Percentiles rank a stretch among this genome's conserved stretches.
Evolutionary conservation across 2,329 filamentous ascomycete genomes (phyloP).

Genomic region (Dactylella cylindrospora): DNA sequence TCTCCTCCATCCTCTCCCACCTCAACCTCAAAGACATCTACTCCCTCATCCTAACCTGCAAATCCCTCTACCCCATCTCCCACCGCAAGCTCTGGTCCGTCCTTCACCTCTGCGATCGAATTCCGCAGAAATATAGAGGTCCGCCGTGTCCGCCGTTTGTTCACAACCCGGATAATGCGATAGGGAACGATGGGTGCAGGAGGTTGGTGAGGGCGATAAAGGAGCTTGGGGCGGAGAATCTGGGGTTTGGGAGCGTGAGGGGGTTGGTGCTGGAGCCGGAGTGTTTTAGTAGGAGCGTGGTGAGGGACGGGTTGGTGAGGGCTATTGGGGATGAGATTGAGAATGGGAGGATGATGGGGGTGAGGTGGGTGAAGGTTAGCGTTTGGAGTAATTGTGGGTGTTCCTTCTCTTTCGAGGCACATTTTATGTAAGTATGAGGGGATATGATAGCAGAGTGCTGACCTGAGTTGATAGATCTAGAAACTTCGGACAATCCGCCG

Average conservation of each 20-base stretch:
- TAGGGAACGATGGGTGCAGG: conserved; percentile 29
- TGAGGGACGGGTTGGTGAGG: conserved; percentile 20
- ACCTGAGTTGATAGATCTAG: conserved; percentile 9
- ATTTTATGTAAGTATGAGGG: background rate
- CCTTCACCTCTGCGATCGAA: conserved; percentile 34
- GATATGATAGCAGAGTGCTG: background rate
- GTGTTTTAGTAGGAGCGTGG: conserved; percentile 26
- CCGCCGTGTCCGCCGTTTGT: conserved; percentile 37
- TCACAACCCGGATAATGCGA: conserved; percentile 7
- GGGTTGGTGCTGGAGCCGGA: conserved; percentile 28
- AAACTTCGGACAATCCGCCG: conserved; percentile 19
- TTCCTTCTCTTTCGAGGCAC: background rate
- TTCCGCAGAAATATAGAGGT: conserved; percentile 16
- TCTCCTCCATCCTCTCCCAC: conserved; percentile 14
- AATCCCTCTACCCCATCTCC: conserved; percentile 17
- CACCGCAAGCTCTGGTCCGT: conserved; percentile 28
- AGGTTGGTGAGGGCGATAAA: conserved; percentile 7
- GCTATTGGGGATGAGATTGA: conserved; percentile 23
- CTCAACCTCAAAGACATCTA: conserved; percentile 18
- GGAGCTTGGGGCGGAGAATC: conserved; percentile 3
- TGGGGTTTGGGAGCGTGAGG: conserved; percentile 25
- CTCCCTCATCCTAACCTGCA: conserved; percentile 28
- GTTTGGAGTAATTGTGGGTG: conserved; percentile 39
- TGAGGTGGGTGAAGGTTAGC: conserved; percentile 32
- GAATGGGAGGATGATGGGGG: conserved; percentile 5